Conservation (phyloP, 2,329 filamentous ascomycete genomes). For the Diaporthe citrichinensis region DNA sequence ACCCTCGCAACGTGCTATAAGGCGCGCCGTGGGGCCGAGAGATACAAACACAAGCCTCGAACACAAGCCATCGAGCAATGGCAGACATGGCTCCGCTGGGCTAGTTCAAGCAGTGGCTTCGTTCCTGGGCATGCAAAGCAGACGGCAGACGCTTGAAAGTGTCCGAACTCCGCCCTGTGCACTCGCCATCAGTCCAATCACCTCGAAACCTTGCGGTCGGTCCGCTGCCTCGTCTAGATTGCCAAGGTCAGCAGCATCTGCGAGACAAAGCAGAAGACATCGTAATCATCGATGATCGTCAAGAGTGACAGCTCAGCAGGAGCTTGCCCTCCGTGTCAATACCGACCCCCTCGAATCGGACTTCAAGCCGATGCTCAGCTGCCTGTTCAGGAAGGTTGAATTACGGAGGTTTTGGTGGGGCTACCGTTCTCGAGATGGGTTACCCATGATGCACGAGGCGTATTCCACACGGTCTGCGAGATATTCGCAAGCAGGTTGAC, state of each 20-base stretch:
- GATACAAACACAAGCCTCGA: too few relatives aligned
- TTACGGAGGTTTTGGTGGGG: neutral
- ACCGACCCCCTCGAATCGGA: neutral
- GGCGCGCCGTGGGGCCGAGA: too few relatives aligned
- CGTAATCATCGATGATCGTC: neutral
- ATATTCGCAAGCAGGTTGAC: conserved; percentile 1
- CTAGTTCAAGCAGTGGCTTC: neutral
- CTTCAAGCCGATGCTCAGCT: too few relatives aligned
- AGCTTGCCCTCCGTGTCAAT: neutral
- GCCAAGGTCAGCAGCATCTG: neutral
- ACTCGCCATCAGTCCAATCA: neutral
- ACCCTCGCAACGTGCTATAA: neutral
- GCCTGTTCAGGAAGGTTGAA: neutral
- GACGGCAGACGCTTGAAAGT: too few relatives aligned
- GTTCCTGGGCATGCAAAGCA: neutral
- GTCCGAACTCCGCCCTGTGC: too few relatives aligned
- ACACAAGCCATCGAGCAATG: neutral
- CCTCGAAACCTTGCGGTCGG: conserved; percentile 11
- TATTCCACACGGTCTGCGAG: neutral
- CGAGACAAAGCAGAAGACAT: neutral
- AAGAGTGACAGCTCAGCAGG: neutral
- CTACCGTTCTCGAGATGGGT: neutral
- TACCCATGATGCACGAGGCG: neutral
- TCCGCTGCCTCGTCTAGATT: conserved; percentile 25
- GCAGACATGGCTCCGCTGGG: neutral